Evolutionary conservation across 352 stramenopile genomes (phyloP).

Genomic region (Pythium dissotocum): DNA sequence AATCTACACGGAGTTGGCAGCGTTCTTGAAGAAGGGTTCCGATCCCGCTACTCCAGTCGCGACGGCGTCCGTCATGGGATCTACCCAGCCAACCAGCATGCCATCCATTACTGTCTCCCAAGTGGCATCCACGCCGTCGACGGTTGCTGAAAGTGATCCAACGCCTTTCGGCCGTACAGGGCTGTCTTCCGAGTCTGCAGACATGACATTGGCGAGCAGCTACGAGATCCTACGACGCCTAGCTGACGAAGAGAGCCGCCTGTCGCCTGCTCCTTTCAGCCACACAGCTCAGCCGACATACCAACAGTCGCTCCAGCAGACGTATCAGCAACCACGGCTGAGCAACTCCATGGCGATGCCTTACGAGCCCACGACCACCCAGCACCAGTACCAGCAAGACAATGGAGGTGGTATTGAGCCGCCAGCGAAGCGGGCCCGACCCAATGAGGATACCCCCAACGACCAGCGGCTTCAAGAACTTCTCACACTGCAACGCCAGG

Average conservation of each 20-base stretch:
- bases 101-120: neutral
- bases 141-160: neutral
- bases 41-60: neutral
- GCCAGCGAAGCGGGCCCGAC: constrained; percentile 13
- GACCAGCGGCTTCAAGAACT: constrained; percentile 34
- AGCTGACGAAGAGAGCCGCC: constrained; percentile 28
- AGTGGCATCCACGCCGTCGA: neutral
- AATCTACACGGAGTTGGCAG: constrained; percentile 56
- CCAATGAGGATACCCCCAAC: neutral
- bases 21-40: constrained; percentile 35
- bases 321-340: constrained; percentile 4
- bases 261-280: constrained; percentile 1
- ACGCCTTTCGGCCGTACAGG: neutral
- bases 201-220: constrained; percentile 5
- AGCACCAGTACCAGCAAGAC: neutral
- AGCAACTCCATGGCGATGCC: neutral
- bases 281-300: neutral
- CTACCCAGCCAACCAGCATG: neutral
- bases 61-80: neutral
- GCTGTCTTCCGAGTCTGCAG: neutral
- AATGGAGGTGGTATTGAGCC: neutral
- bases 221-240: constrained; percentile 28
- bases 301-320: constrained; percentile 2
- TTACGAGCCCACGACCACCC: neutral
- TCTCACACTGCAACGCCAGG: constrained; percentile 33